Conservation (phyloP, 768 basidiomycete genomes). For the Amanita exitialis region DNA sequence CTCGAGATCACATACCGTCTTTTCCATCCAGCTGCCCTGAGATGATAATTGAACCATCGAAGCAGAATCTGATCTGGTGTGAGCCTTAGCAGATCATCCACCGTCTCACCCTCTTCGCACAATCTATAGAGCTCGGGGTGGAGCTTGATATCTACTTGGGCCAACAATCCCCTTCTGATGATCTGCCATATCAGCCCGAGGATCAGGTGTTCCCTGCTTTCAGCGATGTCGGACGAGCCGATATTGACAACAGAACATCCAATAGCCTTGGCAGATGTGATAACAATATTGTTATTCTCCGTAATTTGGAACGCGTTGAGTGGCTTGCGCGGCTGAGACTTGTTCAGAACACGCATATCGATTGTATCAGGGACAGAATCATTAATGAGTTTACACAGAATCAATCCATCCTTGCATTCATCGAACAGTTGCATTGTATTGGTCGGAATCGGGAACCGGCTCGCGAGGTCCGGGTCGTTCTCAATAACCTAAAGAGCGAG, state of each 20-base stretch:
- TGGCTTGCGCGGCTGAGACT: constrained; percentile 65
- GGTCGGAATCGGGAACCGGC: constrained; percentile 85
- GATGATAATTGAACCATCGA: constrained; percentile 99
- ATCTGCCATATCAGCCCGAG: constrained; percentile 98
- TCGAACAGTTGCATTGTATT: constrained; percentile 98
- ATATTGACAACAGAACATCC: constrained; percentile 99
- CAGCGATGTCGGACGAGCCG: constrained; percentile 84
- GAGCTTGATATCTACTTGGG: constrained; percentile 95
- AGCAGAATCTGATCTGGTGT: constrained; percentile 96
- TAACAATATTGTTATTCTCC: constrained; percentile 99
- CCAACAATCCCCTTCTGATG: constrained; percentile 86
- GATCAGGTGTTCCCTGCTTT: constrained; percentile 93
- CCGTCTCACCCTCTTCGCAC: constrained; percentile 94
- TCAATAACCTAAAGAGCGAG: constrained; percentile 61
- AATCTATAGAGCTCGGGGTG: constrained; percentile 96
- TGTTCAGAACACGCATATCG: constrained; percentile 96
- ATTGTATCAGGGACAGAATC: constrained; percentile 99
- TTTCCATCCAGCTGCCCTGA: constrained; percentile 91
- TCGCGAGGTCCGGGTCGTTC: constrained; percentile 77
- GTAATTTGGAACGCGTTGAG: constrained; percentile 99
- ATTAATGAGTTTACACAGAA: constrained; percentile 97
- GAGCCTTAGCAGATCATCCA: constrained; percentile 87
- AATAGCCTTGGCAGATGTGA: constrained; percentile 95
- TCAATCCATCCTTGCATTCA: constrained; percentile 89
- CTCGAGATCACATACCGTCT: constrained; percentile 41